Conservation (phyloP, 2,329 filamentous ascomycete species). For the Neopestalotiopsis clavispora region DNA sequence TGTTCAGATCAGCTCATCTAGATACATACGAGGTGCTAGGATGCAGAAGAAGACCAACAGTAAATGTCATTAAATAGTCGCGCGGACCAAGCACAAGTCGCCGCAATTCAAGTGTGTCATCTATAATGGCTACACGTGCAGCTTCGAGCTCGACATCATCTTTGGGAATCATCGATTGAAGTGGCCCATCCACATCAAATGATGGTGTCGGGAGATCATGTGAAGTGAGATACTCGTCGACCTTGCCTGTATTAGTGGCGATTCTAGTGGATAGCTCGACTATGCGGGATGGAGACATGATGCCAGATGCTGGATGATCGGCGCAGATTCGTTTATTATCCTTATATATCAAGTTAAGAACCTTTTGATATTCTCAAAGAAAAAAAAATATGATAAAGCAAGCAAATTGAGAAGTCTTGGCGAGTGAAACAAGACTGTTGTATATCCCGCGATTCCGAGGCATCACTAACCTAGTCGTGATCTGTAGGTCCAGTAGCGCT, state of each 20-base stretch:
- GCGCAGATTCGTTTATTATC: too few species aligned
- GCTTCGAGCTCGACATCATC: slow-evolving; percentile 16
- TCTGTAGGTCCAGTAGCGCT: not conserved
- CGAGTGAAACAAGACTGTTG: too few species aligned
- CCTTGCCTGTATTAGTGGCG: slow-evolving; percentile 24
- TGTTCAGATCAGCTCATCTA: not conserved
- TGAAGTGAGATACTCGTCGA: slow-evolving; percentile 23
- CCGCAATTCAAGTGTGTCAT: slow-evolving; percentile 25
- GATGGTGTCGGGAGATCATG: slow-evolving; percentile 24
- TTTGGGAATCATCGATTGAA: slow-evolving; percentile 15
- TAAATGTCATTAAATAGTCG: slow-evolving; percentile 22
- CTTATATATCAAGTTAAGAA: too few species aligned
- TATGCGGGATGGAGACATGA: not conserved
- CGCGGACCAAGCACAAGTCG: slow-evolving; percentile 24
- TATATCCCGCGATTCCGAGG: not conserved
- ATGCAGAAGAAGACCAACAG: not conserved
- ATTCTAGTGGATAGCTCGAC: slow-evolving; percentile 16
- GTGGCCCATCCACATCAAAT: slow-evolving; percentile 22
- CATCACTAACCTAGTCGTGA: not conserved
- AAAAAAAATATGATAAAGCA: too few species aligned
- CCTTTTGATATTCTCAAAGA: too few species aligned
- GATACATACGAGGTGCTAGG: not conserved
- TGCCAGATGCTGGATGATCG: too few species aligned
- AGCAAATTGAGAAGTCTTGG: too few species aligned
- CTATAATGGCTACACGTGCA: slow-evolving; percentile 21